A percentile compares a stretch with the other conserved stretches of the same genome.
Evolutionary conservation across 345 rosid species (phyloP).

Genomic region (Lepidium didymum): DNA sequence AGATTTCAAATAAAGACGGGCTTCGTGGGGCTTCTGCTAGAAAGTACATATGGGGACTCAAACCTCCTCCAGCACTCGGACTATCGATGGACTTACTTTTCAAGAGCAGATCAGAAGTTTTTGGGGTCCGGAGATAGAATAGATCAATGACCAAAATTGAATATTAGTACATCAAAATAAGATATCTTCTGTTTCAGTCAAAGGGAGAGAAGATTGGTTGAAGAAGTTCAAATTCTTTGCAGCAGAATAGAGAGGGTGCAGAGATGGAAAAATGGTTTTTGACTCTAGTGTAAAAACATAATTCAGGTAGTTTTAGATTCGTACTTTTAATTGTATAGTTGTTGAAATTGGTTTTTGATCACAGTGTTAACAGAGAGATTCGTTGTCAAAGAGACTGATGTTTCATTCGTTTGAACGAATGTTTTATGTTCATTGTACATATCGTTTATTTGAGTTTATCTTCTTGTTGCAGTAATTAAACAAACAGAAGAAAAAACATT

Average conservation of each 20-base stretch:
- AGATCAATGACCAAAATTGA: not conserved
- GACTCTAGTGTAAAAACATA: conserved; percentile 11
- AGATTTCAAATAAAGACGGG: conserved; percentile 37
- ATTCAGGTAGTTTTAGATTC: conserved; percentile 15
- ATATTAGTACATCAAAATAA: conserved; percentile 12
- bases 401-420: not conserved
- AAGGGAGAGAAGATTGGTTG: conserved; percentile 1
- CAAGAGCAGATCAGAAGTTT: conserved; percentile 52
- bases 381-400: not conserved
- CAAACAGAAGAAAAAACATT: no score
- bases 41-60: conserved; percentile 44
- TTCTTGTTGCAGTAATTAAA: not conserved
- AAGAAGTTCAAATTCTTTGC: conserved; percentile 21
- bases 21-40: conserved; percentile 38
- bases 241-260: conserved; percentile 13
- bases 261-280: conserved; percentile 2
- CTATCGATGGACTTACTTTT: conserved; percentile 49
- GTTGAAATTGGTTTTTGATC: not conserved
- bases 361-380: not conserved
- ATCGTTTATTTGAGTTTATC: not conserved
- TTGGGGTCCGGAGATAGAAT: conserved; percentile 40
- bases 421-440: not conserved
- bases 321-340: conserved; percentile 12
- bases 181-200: not conserved
- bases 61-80: conserved; percentile 43